Conservation (phyloP, 116 monocot genomes). For the Trichopus zeylanicus region DNA sequence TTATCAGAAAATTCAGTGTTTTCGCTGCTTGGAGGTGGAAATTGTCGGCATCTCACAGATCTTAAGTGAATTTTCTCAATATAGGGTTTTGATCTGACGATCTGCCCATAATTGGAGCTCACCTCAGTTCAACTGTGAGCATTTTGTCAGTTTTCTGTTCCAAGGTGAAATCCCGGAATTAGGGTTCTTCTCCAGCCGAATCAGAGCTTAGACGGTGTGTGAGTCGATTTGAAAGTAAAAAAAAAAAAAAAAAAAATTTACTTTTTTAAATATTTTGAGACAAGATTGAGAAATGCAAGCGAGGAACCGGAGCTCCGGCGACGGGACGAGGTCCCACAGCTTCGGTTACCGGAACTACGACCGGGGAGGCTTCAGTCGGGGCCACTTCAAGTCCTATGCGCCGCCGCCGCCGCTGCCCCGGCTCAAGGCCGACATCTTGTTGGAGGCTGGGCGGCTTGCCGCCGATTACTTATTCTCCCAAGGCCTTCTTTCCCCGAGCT, state of each 20-base stretch:
- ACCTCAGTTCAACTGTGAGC: no score
- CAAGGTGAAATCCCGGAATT: no score
- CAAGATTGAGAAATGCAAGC: background rate
- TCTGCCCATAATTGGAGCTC: no score
- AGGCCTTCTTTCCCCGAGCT: slow-evolving; percentile 40
- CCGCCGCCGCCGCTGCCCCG: slow-evolving; percentile 11
- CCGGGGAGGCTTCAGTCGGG: background rate
- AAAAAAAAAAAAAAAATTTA: no score
- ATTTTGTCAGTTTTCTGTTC: no score
- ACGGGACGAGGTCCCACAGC: background rate
- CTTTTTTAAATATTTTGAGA: background rate
- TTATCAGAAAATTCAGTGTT: no score
- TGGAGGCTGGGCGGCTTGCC: slow-evolving; percentile 75
- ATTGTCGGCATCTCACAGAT: no score
- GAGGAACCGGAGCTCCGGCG: slow-evolving; percentile 3
- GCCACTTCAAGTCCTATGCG: background rate
- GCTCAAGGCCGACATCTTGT: slow-evolving; percentile 42
- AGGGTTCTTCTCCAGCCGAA: no score
- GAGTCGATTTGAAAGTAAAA: background rate
- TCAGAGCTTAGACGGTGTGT: background rate
- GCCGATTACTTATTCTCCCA: slow-evolving; percentile 74
- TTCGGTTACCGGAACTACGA: background rate
- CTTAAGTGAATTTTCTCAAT: no score
- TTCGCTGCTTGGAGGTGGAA: no score
- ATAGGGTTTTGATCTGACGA: slow-evolving; percentile 3